phyloP scores from a whole-genome alignment of 768 basidiomycete species.

The Suillus discolor region DNA sequence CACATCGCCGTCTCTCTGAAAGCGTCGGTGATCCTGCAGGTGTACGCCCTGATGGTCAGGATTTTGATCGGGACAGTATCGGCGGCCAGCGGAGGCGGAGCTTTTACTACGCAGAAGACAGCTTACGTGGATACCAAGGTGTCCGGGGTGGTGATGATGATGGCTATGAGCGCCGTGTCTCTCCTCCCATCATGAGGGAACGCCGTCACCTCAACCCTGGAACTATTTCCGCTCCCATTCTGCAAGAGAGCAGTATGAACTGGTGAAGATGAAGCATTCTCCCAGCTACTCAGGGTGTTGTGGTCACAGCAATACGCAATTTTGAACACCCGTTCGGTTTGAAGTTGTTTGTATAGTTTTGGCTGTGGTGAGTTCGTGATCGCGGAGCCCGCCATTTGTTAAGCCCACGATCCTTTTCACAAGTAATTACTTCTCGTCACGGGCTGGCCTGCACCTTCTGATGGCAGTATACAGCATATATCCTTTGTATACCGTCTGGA shows the following conservation, averaged over 20 bases:
- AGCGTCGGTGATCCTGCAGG: constrained; percentile 36
- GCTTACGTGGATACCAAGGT: constrained; percentile 60
- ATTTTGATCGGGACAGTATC: constrained; percentile 77
- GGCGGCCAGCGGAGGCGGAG: constrained; percentile 74
- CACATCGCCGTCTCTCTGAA: constrained; percentile 75
- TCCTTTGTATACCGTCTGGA: constrained; percentile 20
- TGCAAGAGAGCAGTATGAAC: constrained; percentile 84
- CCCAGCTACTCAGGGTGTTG: constrained; percentile 1
- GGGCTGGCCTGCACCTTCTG: constrained; percentile 27
- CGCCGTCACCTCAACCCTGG: constrained; percentile 60
- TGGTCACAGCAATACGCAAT: neutral
- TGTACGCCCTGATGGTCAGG: constrained; percentile 61
- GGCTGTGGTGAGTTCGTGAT: constrained; percentile 23
- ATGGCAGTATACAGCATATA: constrained; percentile 7
- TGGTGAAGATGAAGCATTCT: constrained; percentile 52
- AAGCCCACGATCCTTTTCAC: constrained; percentile 10
- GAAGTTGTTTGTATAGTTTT: constrained; percentile 28
- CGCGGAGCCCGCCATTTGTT: constrained; percentile 11
- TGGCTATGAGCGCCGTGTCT: constrained; percentile 36
- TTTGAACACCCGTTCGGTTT: constrained; percentile 22
- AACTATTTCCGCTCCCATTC: constrained; percentile 73
- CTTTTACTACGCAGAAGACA: constrained; percentile 89
- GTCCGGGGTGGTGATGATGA: constrained; percentile 37
- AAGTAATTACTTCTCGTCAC: constrained; percentile 13
- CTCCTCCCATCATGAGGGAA: constrained; percentile 46